phyloP scores from a whole-genome alignment of 306 rosid genomes.

The Leucaena leucocephala region DNA sequence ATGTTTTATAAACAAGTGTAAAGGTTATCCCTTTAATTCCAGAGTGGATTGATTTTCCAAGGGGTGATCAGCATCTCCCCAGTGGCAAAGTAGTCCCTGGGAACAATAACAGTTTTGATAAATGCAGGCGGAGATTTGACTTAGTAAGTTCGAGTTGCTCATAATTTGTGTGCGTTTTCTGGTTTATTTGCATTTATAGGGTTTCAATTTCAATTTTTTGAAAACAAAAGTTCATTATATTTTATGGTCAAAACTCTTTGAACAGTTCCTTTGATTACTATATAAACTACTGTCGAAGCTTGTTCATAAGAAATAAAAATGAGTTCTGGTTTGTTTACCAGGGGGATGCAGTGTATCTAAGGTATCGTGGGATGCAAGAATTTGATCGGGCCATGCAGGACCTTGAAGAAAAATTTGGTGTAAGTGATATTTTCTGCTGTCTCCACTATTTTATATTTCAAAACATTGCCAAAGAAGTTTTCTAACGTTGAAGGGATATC shows the following conservation, averaged over 20 bases:
- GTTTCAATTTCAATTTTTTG: slow-evolving; percentile 23
- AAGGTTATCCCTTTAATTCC: slow-evolving; percentile 33
- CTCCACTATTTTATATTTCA: slow-evolving; percentile 3
- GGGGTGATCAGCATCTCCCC: slow-evolving; percentile 79
- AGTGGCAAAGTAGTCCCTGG: slow-evolving; percentile 65
- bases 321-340: slow-evolving; percentile 44
- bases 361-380: slow-evolving; percentile 87
- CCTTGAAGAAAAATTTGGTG: slow-evolving; percentile 81
- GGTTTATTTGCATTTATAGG: slow-evolving; percentile 16
- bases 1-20: slow-evolving; percentile 21
- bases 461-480: slow-evolving; percentile 7
- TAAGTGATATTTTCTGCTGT: slow-evolving; percentile 48
- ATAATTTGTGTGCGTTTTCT: slow-evolving; percentile 6
- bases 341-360: slow-evolving; percentile 82
- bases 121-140: slow-evolving; percentile 99
- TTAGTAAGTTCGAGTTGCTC: slow-evolving; percentile 59
- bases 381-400: slow-evolving; percentile 96
- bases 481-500: slow-evolving; percentile 10
- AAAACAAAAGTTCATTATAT: slow-evolving; percentile 29
- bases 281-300: slow-evolving; percentile 15
- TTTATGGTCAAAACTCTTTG: neutral
- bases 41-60: slow-evolving; percentile 99
- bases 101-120: slow-evolving; percentile 76
- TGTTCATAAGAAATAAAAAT: slow-evolving; percentile 23
- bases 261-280: slow-evolving; percentile 1